Evolutionary conservation across 1,284 basidiomycete genomes (phyloP).

Genomic region (Apiotrichum sp.): DNA sequence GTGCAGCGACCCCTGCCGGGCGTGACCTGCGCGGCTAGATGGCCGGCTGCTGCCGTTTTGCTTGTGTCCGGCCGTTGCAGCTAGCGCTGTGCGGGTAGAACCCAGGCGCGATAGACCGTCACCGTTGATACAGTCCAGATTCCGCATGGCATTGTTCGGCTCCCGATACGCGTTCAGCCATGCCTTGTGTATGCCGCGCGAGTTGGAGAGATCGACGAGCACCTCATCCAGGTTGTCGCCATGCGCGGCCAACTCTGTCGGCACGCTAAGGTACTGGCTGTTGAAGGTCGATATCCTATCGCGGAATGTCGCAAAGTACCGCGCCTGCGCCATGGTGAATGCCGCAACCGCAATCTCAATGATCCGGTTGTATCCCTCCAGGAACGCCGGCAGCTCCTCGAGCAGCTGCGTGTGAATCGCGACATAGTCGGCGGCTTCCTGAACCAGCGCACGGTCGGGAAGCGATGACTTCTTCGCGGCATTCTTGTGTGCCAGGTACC

Average conservation of each 20-base stretch:
- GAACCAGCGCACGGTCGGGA: constrained; percentile 25
- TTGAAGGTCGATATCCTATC: constrained; percentile 22
- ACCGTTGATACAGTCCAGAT: constrained; percentile 4
- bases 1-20: background rate
- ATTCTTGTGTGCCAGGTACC: constrained; percentile 29
- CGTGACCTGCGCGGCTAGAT: background rate
- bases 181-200: constrained; percentile 15
- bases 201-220: constrained; percentile 5
- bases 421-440: constrained; percentile 42
- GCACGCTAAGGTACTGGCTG: constrained; percentile 8
- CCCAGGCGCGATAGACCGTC: constrained; percentile 1
- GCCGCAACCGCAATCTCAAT: constrained; percentile 37
- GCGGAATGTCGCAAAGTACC: constrained; percentile 26
- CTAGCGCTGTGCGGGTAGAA: background rate
- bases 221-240: constrained; percentile 5
- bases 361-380: constrained; percentile 41
- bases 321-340: constrained; percentile 37
- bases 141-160: constrained; percentile 5
- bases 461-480: constrained; percentile 20
- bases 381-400: constrained; percentile 44
- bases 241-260: constrained; percentile 5
- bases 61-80: background rate
- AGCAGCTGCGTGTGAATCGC: constrained; percentile 46
- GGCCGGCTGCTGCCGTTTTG: background rate
- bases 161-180: constrained; percentile 12